A percentile compares a stretch with the other conserved stretches of the same genome.
These are phyloP conservation scores for Knoxdaviesia proteae DNA, from an alignment of 2,329 filamentous ascomycete genomes.

Conservation along the genomic window DNA sequence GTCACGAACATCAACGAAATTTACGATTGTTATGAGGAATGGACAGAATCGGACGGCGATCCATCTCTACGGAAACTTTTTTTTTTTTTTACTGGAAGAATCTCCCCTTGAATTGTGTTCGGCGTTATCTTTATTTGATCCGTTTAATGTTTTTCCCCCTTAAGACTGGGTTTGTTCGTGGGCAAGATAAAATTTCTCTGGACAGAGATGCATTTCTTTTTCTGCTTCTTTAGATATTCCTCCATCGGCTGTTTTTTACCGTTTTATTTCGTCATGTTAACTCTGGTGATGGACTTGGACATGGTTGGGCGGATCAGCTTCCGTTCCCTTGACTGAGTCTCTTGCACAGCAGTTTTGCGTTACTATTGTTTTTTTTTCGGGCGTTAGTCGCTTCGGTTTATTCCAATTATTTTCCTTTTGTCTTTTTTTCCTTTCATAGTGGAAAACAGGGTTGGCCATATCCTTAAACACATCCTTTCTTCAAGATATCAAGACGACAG, in stretches of 20 bases:
- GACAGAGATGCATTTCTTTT: background rate
- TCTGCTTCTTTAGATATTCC: background rate
- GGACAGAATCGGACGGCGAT: no score
- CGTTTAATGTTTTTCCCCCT: no score
- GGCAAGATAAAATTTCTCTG: no score
- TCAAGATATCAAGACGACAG: no score
- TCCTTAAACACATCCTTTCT: no score
- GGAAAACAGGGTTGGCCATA: no score
- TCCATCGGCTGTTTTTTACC: background rate
- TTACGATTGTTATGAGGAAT: no score
- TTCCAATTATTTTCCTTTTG: background rate
- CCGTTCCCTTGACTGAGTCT: background rate
- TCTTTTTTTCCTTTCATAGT: background rate
- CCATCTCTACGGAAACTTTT: background rate
- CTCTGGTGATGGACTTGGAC: background rate
- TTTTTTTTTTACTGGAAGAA: background rate
- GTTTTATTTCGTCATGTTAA: background rate
- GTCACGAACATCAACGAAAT: no score
- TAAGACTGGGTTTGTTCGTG: no score
- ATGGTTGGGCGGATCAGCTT: no score
- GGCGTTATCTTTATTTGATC: no score
- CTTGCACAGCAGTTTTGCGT: background rate
- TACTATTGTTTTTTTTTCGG: background rate
- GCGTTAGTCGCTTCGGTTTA: background rate
- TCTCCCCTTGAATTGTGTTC: no score